These are phyloP conservation scores for Aspergillus versicolor DNA, from an alignment of 2,329 filamentous ascomycete species.

Conservation along the genomic window DNA sequence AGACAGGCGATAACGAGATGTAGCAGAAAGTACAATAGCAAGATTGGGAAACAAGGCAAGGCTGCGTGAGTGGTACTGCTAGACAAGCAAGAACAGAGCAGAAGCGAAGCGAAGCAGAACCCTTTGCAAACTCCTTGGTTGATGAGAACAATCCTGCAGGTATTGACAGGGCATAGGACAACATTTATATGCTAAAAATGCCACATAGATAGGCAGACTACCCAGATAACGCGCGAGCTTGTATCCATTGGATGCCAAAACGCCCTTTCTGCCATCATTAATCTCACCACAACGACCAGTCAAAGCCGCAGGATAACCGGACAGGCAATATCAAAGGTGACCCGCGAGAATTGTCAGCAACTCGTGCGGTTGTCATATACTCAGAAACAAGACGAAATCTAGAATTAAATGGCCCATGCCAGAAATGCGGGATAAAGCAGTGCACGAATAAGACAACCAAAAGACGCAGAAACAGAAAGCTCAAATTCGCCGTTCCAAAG, in stretches of 20 bases:
- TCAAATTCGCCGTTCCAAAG: constrained; percentile 37
- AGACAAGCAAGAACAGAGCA: neutral
- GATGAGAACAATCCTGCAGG: constrained; percentile 15
- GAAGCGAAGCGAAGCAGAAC: constrained; percentile 6
- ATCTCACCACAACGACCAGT: constrained; percentile 11
- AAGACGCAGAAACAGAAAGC: constrained; percentile 17
- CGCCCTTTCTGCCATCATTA: constrained; percentile 19
- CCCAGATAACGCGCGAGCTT: constrained; percentile 11
- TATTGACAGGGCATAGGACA: constrained; percentile 16
- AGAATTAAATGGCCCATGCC: constrained; percentile 29
- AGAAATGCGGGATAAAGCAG: constrained; percentile 19
- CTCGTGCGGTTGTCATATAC: constrained; percentile 20
- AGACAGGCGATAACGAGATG: neutral
- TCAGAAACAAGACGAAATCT: constrained; percentile 25
- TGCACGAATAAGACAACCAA: constrained; percentile 16
- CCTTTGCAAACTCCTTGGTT: constrained; percentile 19
- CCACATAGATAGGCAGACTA: constrained; percentile 11
- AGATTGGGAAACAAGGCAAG: neutral
- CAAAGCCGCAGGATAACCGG: constrained; percentile 3
- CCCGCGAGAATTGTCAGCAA: constrained; percentile 9
- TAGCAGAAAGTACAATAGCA: neutral
- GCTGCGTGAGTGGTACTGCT: neutral
- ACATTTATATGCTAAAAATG: constrained; percentile 21
- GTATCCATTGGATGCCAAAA: constrained; percentile 18
- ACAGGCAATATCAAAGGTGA: constrained; percentile 6